Evolutionary conservation across 116 monocot genomes (phyloP), one percentile per base, ranked within the genome.

Genomic region (Thalassia testudinum): DNA sequence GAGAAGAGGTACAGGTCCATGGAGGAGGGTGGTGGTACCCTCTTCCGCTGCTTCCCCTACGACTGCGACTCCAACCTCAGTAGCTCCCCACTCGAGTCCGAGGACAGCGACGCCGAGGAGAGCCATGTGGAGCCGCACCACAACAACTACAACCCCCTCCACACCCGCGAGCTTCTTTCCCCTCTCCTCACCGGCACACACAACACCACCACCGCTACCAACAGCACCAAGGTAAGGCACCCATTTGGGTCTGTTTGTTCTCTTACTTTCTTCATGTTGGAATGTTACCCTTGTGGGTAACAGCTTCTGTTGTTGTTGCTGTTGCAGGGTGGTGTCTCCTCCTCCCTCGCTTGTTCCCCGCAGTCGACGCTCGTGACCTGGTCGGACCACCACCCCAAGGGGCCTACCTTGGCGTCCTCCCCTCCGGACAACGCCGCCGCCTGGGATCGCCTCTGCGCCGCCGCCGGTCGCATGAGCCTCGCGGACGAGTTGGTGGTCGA

Each of bases 61-160:
- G 57, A 51, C 28, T 38, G 51, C 30, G 56, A 42, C 17, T 37
- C 42, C 30, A 37, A 40, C 24, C 26, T 53, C 25, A 56, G 47
- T 29, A 21, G 8, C 21, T 54, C 62, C 14, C 49, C 72, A 21
- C 51, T 47, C 15, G 64, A 47, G 20, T 58, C 68, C 1, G 49
- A 43, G 11, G 87, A 82, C 67, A 76, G 68, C 12, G 75, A 82
- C 56, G n/a, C n/a, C n/a, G 73, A 73, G 37, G 85, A 76, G 69
- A 78, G 76, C 15, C 70, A 82, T 43, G 67, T 66, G 27, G 80
- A 76, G 68, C 77, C 73, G 17, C 68, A n/a, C n/a, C n/a, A 34
- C 30, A 34, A 34, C 30, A 34, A 10, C 30, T 3, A 48, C 60
- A 20, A 73, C 22, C 68, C 71, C n/a, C 66, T 58, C 0, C 58